A percentile compares a stretch with the other conserved stretches of the same genome.
These are phyloP conservation scores for Plasmodium chabaudi DNA, from an alignment of 169 alveolate species.

Conservation along the genomic window DNA sequence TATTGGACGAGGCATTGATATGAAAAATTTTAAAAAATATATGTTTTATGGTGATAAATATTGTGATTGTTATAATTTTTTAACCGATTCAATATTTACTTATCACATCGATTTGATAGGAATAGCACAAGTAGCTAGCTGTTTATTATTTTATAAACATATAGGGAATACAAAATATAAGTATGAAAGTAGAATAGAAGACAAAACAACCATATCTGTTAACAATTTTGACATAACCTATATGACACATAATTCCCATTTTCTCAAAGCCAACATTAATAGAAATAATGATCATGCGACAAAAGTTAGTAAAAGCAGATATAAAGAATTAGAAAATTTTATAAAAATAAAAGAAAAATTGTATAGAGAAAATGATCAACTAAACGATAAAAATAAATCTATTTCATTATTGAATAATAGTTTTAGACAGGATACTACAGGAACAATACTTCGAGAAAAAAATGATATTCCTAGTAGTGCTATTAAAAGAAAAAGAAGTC, in stretches of 20 bases:
- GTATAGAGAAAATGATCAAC: constrained; percentile 27
- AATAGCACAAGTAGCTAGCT: constrained; percentile 75
- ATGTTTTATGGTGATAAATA: constrained; percentile 64
- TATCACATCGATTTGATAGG: constrained; percentile 72
- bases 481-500: background rate
- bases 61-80: constrained; percentile 68
- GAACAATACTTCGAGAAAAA: background rate
- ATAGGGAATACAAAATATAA: constrained; percentile 45
- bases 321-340: constrained; percentile 44
- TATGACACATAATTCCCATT: constrained; percentile 51
- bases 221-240: constrained; percentile 53
- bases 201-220: constrained; percentile 3
- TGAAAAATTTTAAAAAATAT: constrained; percentile 36
- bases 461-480: background rate
- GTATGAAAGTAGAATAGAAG: constrained; percentile 35
- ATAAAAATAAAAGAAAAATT: constrained; percentile 50
- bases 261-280: constrained; percentile 1
- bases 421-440: background rate
- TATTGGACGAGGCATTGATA: constrained; percentile 67
- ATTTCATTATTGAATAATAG: background rate
- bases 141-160: constrained; percentile 56
- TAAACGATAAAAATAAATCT: background rate
- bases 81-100: constrained; percentile 36
- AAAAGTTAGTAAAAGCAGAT: background rate
- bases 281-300: background rate